These are phyloP conservation scores for Epichloe sp. DNA, from an alignment of 2,329 filamentous ascomycete species.

Conservation along the genomic window DNA sequence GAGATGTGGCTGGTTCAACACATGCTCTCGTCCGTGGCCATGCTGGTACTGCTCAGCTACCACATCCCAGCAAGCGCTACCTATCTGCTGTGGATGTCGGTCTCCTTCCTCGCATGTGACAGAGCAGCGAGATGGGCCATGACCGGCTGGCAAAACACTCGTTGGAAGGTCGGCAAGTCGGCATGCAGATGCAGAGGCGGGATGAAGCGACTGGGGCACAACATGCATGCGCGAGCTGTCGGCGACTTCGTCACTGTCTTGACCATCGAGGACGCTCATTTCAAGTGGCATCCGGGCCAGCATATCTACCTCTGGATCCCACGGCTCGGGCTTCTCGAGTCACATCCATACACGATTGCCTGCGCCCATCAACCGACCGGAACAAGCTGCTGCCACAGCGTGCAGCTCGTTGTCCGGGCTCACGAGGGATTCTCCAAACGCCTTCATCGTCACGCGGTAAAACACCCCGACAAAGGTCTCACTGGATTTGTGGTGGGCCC, in stretches of 20 bases:
- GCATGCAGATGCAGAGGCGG: conserved; percentile 37
- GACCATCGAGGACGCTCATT: conserved; percentile 46
- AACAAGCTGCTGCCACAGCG: conserved; percentile 43
- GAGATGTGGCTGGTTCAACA: conserved; percentile 61
- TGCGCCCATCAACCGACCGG: conserved; percentile 36
- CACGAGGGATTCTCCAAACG: conserved; percentile 45
- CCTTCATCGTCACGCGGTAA: conserved; percentile 33
- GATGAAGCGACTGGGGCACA: conserved; percentile 37
- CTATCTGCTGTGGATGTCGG: conserved; percentile 53
- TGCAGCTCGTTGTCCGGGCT: conserved; percentile 43
- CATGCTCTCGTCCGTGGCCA: conserved; percentile 43
- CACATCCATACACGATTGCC: conserved; percentile 51
- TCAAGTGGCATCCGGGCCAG: conserved; percentile 45
- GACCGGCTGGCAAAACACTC: conserved; percentile 40
- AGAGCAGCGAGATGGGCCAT: conserved; percentile 37
- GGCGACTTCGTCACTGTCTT: conserved; percentile 41
- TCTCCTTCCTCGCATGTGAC: conserved; percentile 50
- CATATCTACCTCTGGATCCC: conserved; percentile 50
- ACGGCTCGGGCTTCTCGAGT: conserved; percentile 37
- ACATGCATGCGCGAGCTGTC: conserved; percentile 33
- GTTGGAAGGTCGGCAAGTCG: conserved; percentile 25
- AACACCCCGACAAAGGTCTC: conserved; percentile 18
- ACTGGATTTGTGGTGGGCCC: conserved; percentile 39
- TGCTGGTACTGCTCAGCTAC: conserved; percentile 49
- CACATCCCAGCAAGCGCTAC: conserved; percentile 48